Evolutionary conservation across 371 early-diverging fungal genomes (phyloP).

Genomic region (Apophysomyces ossiformis): DNA sequence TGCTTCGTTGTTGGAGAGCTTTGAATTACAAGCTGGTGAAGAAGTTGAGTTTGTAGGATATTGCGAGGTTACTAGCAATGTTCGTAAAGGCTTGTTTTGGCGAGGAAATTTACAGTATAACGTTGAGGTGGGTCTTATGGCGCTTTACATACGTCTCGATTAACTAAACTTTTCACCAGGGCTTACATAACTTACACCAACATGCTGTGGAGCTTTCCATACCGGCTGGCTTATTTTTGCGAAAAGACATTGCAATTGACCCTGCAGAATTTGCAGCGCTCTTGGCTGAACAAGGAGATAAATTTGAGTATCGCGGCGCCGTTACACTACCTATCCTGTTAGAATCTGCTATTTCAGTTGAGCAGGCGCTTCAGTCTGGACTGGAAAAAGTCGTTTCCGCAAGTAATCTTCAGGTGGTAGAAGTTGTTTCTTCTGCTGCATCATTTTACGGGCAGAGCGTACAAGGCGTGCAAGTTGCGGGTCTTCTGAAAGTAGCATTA

Average conservation of each 20-base stretch:
- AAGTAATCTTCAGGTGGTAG: constrained; percentile 66
- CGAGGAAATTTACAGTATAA: constrained; percentile 45
- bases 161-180: constrained; percentile 21
- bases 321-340: constrained; percentile 30
- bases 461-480: constrained; percentile 72
- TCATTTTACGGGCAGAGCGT: constrained; percentile 72
- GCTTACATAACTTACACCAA: constrained; percentile 30
- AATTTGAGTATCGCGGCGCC: constrained; percentile 53
- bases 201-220: constrained; percentile 40
- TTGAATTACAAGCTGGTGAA: constrained; percentile 42
- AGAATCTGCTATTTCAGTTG: constrained; percentile 23
- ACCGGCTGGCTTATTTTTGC: constrained; percentile 57
- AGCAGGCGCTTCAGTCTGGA: constrained; percentile 49
- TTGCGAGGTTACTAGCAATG: constrained; percentile 40
- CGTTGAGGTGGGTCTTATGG: constrained; percentile 36
- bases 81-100: constrained; percentile 36
- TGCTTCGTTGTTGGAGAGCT: constrained; percentile 39
- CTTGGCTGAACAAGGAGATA: constrained; percentile 55
- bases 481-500: constrained; percentile 65
- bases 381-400: constrained; percentile 53
- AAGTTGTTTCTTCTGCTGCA: constrained; percentile 72
- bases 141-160: background rate
- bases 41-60: constrained; percentile 32
- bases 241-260: constrained; percentile 44
- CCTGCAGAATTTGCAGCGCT: constrained; percentile 60